Evolutionary conservation across 345 rosid species (phyloP), one percentile per base, ranked within the genome.

Genomic region (Noccaea bulbosa): DNA sequence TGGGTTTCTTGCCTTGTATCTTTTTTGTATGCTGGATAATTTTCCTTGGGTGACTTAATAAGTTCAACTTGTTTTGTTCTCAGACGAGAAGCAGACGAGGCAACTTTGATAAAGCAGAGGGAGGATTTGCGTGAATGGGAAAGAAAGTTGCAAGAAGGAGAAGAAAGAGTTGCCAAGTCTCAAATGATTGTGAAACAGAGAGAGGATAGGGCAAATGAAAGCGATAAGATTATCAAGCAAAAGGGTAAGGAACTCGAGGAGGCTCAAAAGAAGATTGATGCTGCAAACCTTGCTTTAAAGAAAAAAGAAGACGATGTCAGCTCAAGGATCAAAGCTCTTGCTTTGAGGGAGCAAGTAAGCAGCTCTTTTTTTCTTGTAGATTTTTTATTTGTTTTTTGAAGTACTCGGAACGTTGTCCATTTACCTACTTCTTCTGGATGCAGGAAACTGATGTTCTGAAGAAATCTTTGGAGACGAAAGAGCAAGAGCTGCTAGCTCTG

Each of bases 51-150:
- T 73, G 41, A 30, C 12, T 30, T 20, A 40, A 45, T 70, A 33
- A 3, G 57, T 10, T 50, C n/a, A 33, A 48, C 50, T 45, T 68
- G 3, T 16, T 61, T 35, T 67, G 17, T 7, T 44, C 35, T 77
- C 84, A 94, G 99, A 83, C 87, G 88, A 74, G 97, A 89, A 60
- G 77, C 85, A 20, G 88, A 85, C 17, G 95, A 91, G 68, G 71
- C 65, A 22, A 66, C 77, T 62, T 82, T 94, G 39, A 83, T 90
- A 47, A 83, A 88, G 83, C 99, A 91, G 82, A 83, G 97, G 79
- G 99, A 94, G 61, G 97, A 94, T 76, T 81, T 91, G 83, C 85
- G 79, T 68, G 97, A 91, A 69, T 89, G 99, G 99, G 97, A 94
- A 75, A 82, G 77, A 37, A 91, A 88, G 77, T 78, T 94, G 71